Base-by-base conservation (phyloP, 495 filamentous ascomycete genomes). In the Talaromyces proteolyticus region DNA sequence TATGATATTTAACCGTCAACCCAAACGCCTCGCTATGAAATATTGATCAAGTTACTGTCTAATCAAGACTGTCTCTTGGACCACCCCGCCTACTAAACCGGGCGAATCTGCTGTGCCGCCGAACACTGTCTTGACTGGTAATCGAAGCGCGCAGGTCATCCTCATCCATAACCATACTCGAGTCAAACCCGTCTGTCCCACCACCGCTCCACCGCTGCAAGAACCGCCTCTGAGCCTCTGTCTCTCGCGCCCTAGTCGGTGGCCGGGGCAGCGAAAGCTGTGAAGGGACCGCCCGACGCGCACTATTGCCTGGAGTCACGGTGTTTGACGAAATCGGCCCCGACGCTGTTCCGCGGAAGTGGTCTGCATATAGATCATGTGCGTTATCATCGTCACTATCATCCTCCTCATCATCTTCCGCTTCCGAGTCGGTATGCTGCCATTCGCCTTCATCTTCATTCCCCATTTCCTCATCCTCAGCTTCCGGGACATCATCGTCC, bases 351-450 rank as follows among this genome's bases (percentile, higher is more conserved):
- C 65, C 52, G 16, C 57, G 63, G 49, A 68, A 61, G 41, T 60
- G 61, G 41, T 64, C 56, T 4, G 52, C 42, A 38, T 65, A 64
- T 6, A 55, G 59, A 17, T 59, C 51, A 24, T 60, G 61, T 4
- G 61, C 42, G 26, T 60, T 57, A 10, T 70, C 57, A n/a, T 62
- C 55, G 14, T 63, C 39, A 7, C 20, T 11, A 29, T 24, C 38
- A 51, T 20, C 56, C 3, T 69, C 68, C 21, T 74, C 73, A 24
- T 77, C 78, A 18, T 87, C 65, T 49, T 84, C 81, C n/a, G 75
- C 78, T 54, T 92, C 88, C 6, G 87, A 89, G 66, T 95, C 89
- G 18, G 89, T 95, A 57, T 95, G 89, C 52, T 76, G 72, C 72
- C 72, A 76, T 58, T 72, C 68, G n/a, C 47, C 66, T 36, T 60